A percentile compares a stretch with the other conserved stretches of the same genome.
Evolutionary conservation across 2,329 filamentous ascomycete genomes (phyloP).

Genomic region (Fusarium duplospermum): DNA sequence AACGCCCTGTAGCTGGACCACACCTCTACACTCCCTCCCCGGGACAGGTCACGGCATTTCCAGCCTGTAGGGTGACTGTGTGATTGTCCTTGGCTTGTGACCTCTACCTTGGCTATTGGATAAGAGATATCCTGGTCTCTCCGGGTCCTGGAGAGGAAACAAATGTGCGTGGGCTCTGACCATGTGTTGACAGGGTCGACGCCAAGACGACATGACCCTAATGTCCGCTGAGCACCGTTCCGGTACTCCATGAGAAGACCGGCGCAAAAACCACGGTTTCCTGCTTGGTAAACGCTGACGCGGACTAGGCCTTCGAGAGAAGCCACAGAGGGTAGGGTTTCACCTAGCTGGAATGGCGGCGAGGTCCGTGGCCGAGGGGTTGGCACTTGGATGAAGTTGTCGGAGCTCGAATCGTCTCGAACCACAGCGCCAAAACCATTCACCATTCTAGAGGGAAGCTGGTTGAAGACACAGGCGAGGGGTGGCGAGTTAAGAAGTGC

Average conservation of each 20-base stretch:
- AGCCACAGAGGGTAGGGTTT: neutral
- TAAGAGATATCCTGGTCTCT: neutral
- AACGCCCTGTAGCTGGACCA: neutral
- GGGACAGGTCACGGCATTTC: neutral
- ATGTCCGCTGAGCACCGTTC: neutral
- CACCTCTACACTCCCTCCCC: neutral
- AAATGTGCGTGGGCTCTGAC: neutral
- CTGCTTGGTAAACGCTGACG: neutral
- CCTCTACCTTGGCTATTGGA: neutral
- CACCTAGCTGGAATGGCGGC: neutral
- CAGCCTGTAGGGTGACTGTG: neutral
- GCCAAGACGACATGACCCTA: constrained; percentile 5
- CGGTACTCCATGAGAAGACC: constrained; percentile 6
- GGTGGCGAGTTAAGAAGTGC: neutral
- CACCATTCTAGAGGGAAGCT: neutral
- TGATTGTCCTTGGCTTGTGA: neutral
- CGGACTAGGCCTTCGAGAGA: neutral
- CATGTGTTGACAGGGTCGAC: neutral
- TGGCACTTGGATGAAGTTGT: neutral
- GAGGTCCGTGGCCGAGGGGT: neutral
- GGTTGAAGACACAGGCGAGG: neutral
- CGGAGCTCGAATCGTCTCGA: neutral
- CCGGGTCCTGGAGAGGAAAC: neutral
- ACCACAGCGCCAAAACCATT: neutral
- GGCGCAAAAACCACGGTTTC: neutral